Percentiles rank a stretch among this genome's conserved stretches.
These are phyloP conservation scores for Heliosperma pusillum DNA, from an alignment of 148 eudicot genomes.

Conservation along the genomic window DNA sequence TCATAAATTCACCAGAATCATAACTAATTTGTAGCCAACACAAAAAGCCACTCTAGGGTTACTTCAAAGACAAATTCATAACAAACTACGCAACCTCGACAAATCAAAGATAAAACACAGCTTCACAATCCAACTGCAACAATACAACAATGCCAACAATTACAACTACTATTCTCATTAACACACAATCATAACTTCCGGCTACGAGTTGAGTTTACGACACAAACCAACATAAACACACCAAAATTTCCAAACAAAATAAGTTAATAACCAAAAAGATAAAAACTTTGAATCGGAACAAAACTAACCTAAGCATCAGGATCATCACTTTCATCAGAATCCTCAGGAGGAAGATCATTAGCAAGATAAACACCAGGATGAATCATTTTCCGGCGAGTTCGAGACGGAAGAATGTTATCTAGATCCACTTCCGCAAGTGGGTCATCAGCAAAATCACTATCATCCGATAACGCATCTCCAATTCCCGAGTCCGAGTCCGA, in stretches of 20 bases:
- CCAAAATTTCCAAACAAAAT: not conserved
- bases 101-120: not conserved
- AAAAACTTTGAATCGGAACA: not conserved
- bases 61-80: not conserved
- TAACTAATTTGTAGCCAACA: not conserved
- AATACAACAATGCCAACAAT: not conserved
- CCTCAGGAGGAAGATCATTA: slow-evolving; percentile 21
- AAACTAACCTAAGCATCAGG: slow-evolving; percentile 34
- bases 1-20: not conserved
- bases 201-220: not conserved
- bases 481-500: slow-evolving; percentile 24
- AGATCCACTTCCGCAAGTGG: slow-evolving; percentile 84
- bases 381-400: slow-evolving; percentile 51
- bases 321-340: slow-evolving; percentile 34
- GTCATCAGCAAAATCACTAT: slow-evolving; percentile 64
- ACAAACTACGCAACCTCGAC: not conserved
- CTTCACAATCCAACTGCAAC: not conserved
- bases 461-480: slow-evolving; percentile 34
- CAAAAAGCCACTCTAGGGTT: not conserved
- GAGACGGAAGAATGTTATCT: slow-evolving; percentile 73
- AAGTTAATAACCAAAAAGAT: not conserved
- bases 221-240: not conserved
- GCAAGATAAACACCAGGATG: slow-evolving; percentile 43
- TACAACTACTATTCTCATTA: not conserved
- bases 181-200: not conserved